These are phyloP conservation scores for Hericium alpestre DNA, from an alignment of 768 basidiomycete species.

Conservation along the genomic window DNA sequence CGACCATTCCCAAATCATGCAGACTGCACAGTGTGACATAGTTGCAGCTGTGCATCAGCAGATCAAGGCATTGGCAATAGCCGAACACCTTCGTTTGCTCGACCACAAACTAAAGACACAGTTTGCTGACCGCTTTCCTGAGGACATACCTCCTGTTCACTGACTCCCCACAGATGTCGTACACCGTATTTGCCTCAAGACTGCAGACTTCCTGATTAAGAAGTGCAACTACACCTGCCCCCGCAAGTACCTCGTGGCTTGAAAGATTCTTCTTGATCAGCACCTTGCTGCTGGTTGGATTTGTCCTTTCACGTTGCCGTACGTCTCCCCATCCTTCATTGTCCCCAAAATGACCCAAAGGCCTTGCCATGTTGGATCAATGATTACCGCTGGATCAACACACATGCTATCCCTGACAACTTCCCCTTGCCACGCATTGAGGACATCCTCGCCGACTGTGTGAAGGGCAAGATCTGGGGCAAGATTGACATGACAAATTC, in stretches of 20 bases:
- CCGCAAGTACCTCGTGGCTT: constrained; percentile 22
- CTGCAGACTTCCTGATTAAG: neutral
- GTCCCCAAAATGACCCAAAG: constrained; percentile 17
- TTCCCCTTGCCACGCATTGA: too few relatives aligned
- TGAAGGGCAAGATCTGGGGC: too few relatives aligned
- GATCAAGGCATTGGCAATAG: neutral
- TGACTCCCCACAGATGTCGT: neutral
- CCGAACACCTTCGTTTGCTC: neutral
- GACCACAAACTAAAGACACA: neutral
- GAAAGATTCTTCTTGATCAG: constrained; percentile 22
- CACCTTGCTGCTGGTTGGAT: constrained; percentile 25
- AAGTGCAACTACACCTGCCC: constrained; percentile 21
- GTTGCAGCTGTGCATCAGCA: too few relatives aligned
- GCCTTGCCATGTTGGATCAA: constrained; percentile 26
- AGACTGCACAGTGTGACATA: too few relatives aligned
- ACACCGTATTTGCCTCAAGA: neutral
- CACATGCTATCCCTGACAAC: constrained; percentile 19
- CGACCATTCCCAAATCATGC: too few relatives aligned
- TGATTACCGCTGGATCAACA: constrained; percentile 24
- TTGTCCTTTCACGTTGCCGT: constrained; percentile 16
- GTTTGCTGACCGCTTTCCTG: neutral
- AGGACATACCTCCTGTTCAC: neutral
- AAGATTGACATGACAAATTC: too few relatives aligned
- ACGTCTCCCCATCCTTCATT: constrained; percentile 28
- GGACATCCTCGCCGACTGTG: too few relatives aligned